These are phyloP conservation scores for Vigna radiata DNA, from an alignment of 306 rosid species.

Conservation along the genomic window DNA sequence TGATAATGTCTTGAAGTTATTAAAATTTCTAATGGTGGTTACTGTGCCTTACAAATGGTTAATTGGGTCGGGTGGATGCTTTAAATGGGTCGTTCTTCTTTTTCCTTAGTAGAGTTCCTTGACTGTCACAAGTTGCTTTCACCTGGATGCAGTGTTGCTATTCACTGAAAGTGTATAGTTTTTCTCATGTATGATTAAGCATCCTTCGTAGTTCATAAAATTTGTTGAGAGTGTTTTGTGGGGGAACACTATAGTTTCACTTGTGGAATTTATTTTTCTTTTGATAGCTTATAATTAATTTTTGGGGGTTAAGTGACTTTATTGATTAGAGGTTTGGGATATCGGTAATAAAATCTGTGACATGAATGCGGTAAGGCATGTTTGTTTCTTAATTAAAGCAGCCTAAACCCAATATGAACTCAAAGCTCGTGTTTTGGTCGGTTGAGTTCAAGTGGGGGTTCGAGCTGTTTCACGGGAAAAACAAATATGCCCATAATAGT, in stretches of 20 bases:
- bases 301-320: neutral
- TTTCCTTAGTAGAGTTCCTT: constrained; percentile 15
- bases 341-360: neutral
- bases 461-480: no score
- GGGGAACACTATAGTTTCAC: constrained; percentile 4
- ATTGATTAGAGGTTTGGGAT: neutral
- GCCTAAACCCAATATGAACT: no score
- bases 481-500: neutral
- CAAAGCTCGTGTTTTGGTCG: no score
- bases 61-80: no score
- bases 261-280: neutral
- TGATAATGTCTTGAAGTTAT: no score
- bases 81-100: no score
- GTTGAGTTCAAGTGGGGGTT: no score
- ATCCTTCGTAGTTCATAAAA: neutral
- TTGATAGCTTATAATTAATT: neutral
- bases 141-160: constrained; percentile 5
- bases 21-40: no score
- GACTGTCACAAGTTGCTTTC: neutral
- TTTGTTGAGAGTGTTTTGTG: neutral
- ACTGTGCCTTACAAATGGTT: no score
- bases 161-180: neutral
- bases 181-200: neutral
- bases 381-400: no score
- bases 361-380: neutral